Evolutionary conservation across 768 basidiomycete genomes (phyloP).

Genomic region (Rhodotorula toruloides): DNA sequence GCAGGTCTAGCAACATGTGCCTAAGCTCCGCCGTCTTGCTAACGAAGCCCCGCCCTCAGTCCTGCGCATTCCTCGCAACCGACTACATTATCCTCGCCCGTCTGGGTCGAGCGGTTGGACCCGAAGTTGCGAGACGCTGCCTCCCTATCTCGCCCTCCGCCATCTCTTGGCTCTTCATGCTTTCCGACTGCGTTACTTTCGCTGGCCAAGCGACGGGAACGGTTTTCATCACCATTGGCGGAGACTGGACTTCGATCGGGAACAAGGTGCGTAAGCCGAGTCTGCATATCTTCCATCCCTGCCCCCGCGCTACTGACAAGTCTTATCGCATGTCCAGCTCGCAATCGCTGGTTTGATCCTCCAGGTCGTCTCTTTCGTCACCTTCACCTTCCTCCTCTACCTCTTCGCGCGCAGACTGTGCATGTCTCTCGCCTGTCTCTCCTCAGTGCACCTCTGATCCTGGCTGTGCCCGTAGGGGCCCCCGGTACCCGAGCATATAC

Average conservation of each 20-base stretch:
- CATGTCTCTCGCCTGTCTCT: background rate
- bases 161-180: constrained; percentile 59
- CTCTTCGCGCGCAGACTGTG: constrained; percentile 16
- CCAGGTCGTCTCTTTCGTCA: constrained; percentile 1
- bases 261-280: constrained; percentile 17
- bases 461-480: background rate
- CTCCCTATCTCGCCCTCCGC: constrained; percentile 39
- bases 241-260: constrained; percentile 15
- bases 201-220: constrained; percentile 55
- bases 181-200: constrained; percentile 63
- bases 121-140: constrained; percentile 1
- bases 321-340: background rate
- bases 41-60: constrained; percentile 46
- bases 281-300: background rate
- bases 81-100: constrained; percentile 64
- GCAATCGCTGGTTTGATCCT: constrained; percentile 6
- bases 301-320: no score
- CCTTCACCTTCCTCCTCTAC: constrained; percentile 5
- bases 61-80: constrained; percentile 60
- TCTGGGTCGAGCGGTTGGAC: constrained; percentile 54
- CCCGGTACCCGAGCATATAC: background rate
- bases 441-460: rapidly evolving
- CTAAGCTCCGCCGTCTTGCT: background rate
- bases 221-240: constrained; percentile 27
- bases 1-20: background rate